Conservation (phyloP, 2,329 filamentous ascomycete genomes). For the Aschersonia sp. region DNA sequence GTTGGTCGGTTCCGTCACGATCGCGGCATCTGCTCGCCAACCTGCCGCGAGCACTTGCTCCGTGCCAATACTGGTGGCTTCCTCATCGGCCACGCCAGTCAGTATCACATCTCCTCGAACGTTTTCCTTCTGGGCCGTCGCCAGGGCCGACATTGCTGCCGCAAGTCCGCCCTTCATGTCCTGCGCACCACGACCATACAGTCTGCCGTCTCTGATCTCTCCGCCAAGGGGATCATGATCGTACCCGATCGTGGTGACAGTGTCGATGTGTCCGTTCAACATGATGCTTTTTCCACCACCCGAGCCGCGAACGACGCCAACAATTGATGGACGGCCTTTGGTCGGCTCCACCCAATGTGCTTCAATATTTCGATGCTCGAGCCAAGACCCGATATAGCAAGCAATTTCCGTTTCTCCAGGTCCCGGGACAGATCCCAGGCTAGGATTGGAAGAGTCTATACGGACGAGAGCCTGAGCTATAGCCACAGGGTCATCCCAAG, state of each 20-base stretch:
- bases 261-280: conserved; percentile 39
- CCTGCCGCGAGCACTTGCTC: conserved; percentile 33
- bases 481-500: conserved; percentile 22
- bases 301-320: conserved; percentile 30
- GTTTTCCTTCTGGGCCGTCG: conserved; percentile 19
- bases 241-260: conserved; percentile 32
- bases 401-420: conserved; percentile 31
- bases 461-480: conserved; percentile 29
- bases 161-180: conserved; percentile 40
- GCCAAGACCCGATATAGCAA: conserved; percentile 31
- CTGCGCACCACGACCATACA: conserved; percentile 30
- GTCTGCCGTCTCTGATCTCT: conserved; percentile 18
- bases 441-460: conserved; percentile 35
- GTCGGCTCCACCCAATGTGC: conserved; percentile 31
- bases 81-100: conserved; percentile 38
- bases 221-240: conserved; percentile 29
- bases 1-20: conserved; percentile 33
- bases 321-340: conserved; percentile 31
- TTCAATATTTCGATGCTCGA: conserved; percentile 35
- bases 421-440: conserved; percentile 23
- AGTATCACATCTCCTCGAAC: conserved; percentile 35
- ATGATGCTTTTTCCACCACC: conserved; percentile 33
- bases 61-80: conserved; percentile 34
- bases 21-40: conserved; percentile 36
- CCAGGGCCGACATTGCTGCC: conserved; percentile 26